Evolutionary conservation across 108 stramenopile species (phyloP).

Genomic region (Chaetoceros muelleri): DNA sequence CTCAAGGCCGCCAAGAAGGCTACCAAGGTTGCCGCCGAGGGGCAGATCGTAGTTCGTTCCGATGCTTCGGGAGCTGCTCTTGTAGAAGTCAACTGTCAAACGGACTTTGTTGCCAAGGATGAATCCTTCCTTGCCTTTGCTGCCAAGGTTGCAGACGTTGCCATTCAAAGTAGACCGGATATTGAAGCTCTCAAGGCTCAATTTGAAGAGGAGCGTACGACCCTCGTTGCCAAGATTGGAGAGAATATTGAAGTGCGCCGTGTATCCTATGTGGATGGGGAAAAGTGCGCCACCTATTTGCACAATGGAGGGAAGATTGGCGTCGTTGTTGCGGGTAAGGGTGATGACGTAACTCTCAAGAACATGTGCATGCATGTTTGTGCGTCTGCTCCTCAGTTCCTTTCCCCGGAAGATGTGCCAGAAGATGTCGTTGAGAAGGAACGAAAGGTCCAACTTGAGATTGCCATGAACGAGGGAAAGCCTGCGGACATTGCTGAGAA

Average conservation of each 20-base stretch:
- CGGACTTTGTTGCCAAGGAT: slow-evolving; percentile 77
- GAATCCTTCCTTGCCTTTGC: slow-evolving; percentile 51
- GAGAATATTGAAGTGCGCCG: slow-evolving; percentile 73
- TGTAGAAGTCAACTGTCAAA: slow-evolving; percentile 84
- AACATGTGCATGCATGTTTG: slow-evolving; percentile 76
- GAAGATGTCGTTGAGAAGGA: slow-evolving; percentile 68
- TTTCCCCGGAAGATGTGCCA: slow-evolving; percentile 62
- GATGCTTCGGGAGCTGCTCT: slow-evolving; percentile 52
- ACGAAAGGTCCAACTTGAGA: slow-evolving; percentile 40
- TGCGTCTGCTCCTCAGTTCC: slow-evolving; percentile 70
- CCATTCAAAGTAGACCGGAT: slow-evolving; percentile 27
- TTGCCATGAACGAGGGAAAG: slow-evolving; percentile 64
- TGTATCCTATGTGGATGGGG: slow-evolving; percentile 26
- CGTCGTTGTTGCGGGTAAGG: slow-evolving; percentile 49
- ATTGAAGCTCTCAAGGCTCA: slow-evolving; percentile 32
- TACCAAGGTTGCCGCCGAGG: slow-evolving; percentile 63
- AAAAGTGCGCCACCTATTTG: slow-evolving; percentile 53
- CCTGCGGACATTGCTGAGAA: slow-evolving; percentile 67
- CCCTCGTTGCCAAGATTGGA: slow-evolving; percentile 70
- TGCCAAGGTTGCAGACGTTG: slow-evolving; percentile 44
- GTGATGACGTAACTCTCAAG: slow-evolving; percentile 33
- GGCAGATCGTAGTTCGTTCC: slow-evolving; percentile 43
- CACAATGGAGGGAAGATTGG: slow-evolving; percentile 60
- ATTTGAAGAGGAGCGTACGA: slow-evolving; percentile 40
- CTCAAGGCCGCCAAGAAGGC: slow-evolving; percentile 82